Evolutionary conservation across 352 stramenopile species (phyloP), one percentile per base, ranked within the genome.

Genomic region (Pythium chondricola): DNA sequence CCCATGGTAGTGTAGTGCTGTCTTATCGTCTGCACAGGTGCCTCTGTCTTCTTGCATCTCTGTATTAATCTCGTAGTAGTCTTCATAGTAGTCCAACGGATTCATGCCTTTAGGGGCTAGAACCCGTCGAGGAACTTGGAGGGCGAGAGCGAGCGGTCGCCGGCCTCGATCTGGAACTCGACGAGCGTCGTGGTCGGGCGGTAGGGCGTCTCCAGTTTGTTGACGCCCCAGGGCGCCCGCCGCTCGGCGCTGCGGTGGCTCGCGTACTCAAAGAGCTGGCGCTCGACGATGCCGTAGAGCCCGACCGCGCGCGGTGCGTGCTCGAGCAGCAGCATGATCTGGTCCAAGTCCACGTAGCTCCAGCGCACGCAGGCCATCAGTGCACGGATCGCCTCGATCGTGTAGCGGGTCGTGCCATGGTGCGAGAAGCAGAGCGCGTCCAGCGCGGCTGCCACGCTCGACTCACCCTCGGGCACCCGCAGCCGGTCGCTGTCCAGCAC

Each of bases 351-450:
- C 16, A 76, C 60, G 38, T 74, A 89, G 40, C 69, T 74, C 77
- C 74, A 87, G 9, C 77, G 73, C 44, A 89, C 69, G 43, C 72
- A 89, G 24, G 58, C 48, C 32, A 87, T 83, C 24, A 87, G 46
- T 21, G 56, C 42, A 21, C 70, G 61, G 16, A 85, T 68, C 27
- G 84, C 56, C 40, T 67, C 57, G 18, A 72, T 37, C 4, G 51
- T 45, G 27, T 55, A 69, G 36, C 45, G 37, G 11, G 48, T 27
- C 20, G 38, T 27, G 16, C 49, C 48, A 39, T 52, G 53, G 17
- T 48, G 36, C 3, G 27, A 42, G 18, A 61, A 21, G 29, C 80
- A 69, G 10, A 86, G 48, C 20, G 53, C 50, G 16, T 71, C 74
- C 13, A 88, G 47, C 4, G 65, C 55, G 35, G 51, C 45, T 13